Evolutionary conservation across 2,329 filamentous ascomycete genomes (phyloP).

Genomic region (Ophiostoma montium): DNA sequence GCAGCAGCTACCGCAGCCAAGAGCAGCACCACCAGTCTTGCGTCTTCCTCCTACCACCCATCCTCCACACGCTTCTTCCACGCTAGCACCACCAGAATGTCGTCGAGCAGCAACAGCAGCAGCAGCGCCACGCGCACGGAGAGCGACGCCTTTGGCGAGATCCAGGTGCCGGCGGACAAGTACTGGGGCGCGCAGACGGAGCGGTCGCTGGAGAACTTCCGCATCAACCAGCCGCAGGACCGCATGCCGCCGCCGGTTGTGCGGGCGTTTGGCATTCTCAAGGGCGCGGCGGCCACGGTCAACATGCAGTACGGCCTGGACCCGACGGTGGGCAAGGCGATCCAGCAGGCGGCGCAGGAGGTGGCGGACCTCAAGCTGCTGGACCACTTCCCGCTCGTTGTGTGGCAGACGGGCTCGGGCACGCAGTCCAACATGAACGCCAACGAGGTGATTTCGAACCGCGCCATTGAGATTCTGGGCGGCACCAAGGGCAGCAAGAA

Average conservation of each 20-base stretch:
- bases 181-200: slow-evolving; percentile 99
- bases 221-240: slow-evolving; percentile 98
- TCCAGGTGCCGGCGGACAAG: slow-evolving; percentile 80
- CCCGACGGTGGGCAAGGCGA: slow-evolving; percentile 78
- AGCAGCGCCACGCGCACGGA: slow-evolving; percentile 53
- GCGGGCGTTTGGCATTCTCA: slow-evolving; percentile 89
- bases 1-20: background rate
- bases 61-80: slow-evolving; percentile 4
- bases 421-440: slow-evolving; percentile 99
- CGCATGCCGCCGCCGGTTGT: slow-evolving; percentile 92
- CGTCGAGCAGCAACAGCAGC: too few relatives aligned
- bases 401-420: slow-evolving; percentile 98
- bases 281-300: slow-evolving; percentile 88
- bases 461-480: slow-evolving; percentile 93
- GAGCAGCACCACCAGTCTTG: slow-evolving; percentile 3
- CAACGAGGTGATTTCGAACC: slow-evolving; percentile 99
- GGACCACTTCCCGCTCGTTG: slow-evolving; percentile 95
- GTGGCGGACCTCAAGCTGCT: slow-evolving; percentile 86
- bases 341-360: slow-evolving; percentile 86
- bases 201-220: slow-evolving; percentile 93
- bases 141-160: slow-evolving; percentile 94
- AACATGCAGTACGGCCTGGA: slow-evolving; percentile 94
- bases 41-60: background rate
- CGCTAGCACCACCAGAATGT: slow-evolving; percentile 18
- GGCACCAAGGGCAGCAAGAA: slow-evolving; percentile 93